A percentile compares a stretch with the other conserved stretches of the same genome.
These are phyloP conservation scores for Barnettozyma sp. DNA, from an alignment of 805 yeast species.

Conservation along the genomic window DNA sequence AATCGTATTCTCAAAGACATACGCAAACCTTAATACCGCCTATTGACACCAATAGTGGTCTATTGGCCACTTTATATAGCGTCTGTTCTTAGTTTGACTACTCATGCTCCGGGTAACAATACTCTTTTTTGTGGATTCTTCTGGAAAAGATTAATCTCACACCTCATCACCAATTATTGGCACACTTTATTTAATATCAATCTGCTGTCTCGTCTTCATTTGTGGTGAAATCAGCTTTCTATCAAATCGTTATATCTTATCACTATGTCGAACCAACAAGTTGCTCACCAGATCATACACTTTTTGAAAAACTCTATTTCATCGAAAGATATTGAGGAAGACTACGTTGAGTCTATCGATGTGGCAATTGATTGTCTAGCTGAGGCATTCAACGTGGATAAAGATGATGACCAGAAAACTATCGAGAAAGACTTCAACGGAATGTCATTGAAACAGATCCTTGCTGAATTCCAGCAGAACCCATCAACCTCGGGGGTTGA, in stretches of 20 bases:
- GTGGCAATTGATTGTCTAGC: constrained; percentile 90
- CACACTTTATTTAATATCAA: too few species aligned
- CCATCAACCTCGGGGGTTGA: constrained; percentile 24
- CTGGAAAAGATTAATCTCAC: neutral
- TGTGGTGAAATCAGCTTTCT: too few species aligned
- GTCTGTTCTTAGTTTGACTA: too few species aligned
- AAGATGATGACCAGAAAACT: constrained; percentile 35
- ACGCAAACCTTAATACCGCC: too few species aligned
- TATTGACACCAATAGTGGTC: too few species aligned
- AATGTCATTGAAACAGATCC: constrained; percentile 39
- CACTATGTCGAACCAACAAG: constrained; percentile 42
- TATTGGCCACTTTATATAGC: too few species aligned
- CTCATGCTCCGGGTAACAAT: constrained; percentile 1
- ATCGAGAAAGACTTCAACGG: constrained; percentile 36
- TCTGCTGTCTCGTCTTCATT: too few species aligned
- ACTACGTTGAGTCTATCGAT: constrained; percentile 81
- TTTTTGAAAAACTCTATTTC: constrained; percentile 56
- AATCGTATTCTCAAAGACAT: too few species aligned
- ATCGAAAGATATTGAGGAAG: constrained; percentile 62
- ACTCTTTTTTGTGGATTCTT: neutral
- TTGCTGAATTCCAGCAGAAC: constrained; percentile 24
- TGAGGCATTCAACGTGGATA: constrained; percentile 71
- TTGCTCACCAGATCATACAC: constrained; percentile 67
- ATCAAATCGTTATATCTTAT: neutral
- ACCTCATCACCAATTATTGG: neutral